Base-by-base conservation (phyloP, 306 rosid genomes). In the Casuarina glauca region DNA sequence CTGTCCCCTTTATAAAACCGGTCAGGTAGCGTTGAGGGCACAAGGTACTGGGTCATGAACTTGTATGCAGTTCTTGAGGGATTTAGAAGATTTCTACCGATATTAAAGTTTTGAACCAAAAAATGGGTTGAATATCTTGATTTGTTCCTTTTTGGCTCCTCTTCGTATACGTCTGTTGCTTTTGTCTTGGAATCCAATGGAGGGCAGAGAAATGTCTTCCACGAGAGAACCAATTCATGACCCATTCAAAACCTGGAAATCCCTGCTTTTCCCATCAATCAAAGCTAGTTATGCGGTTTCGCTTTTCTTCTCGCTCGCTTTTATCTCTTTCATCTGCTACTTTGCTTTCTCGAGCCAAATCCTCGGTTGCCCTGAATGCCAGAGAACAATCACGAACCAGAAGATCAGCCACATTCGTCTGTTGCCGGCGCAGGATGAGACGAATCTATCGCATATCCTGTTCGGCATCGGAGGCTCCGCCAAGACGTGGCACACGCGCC, bases 401-500 rank as follows among this genome's bases (percentile, higher is more conserved):
- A 66, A 66, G 4, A 2, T 17, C 50, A 16, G 13, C 7, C 20
- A 66, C 53, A 3, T 4, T 4, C 20, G 45, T 57, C 3, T 53
- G 41, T 0, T 42, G 1, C 7, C 1, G 6, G 39, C 5, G 11
- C 11, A 42, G 11, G 53, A 74, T 15, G 78, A 86, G 16, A 91
- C 96, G 11, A 81, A 91, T 3, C 72, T 86, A 79, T 86, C 93
- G 42, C 97, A 91, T 70, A 61, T 91, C 6, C 41, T 91, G 1
- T 93, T 93, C 38, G 95, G 97, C 16, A 86, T 91, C 10, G 92
- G 85, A 4, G 92, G 89, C 64, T 87, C 96, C 0, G 35, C 68
- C 4, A 49, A 74, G 64, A 86, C 91, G 0, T 91, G 97, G 98
- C 42, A 76, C 32, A 32, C 62, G 1, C 92, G 96, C 7, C 86